phyloP scores from a whole-genome alignment of 495 filamentous ascomycete species.

The Paragyromitra xinjiangensis region DNA sequence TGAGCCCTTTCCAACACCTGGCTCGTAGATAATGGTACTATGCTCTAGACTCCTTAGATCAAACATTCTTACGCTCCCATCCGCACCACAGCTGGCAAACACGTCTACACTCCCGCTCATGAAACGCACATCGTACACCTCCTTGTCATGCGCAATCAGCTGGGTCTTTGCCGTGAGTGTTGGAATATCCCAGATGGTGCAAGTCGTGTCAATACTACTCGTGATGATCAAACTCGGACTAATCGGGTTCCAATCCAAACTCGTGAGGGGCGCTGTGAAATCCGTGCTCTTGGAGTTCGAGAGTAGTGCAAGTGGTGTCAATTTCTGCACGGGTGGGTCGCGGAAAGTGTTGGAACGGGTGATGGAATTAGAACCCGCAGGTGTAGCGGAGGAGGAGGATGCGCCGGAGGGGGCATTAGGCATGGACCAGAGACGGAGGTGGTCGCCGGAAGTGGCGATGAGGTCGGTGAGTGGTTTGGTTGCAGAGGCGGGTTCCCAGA shows the following conservation, averaged over 20 bases:
- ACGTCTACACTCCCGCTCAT: slow-evolving; percentile 96
- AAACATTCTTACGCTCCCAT: slow-evolving; percentile 99
- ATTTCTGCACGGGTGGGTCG: slow-evolving; percentile 77
- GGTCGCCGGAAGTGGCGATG: slow-evolving; percentile 94
- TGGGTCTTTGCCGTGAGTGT: slow-evolving; percentile 98
- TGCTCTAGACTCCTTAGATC: slow-evolving; percentile 96
- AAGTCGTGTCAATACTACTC: slow-evolving; percentile 97
- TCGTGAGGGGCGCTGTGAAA: slow-evolving; percentile 95
- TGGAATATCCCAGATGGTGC: slow-evolving; percentile 99
- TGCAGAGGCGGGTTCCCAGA: slow-evolving; percentile 98
- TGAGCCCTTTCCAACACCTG: slow-evolving; percentile 64
- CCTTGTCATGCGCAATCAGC: slow-evolving; percentile 97
- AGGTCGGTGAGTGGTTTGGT: slow-evolving; percentile 97
- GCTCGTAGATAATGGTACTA: slow-evolving; percentile 99
- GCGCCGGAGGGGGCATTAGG: slow-evolving; percentile 59
- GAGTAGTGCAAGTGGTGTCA: slow-evolving; percentile 90
- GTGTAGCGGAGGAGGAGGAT: slow-evolving; percentile 65
- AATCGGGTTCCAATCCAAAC: slow-evolving; percentile 96
- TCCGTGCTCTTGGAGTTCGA: slow-evolving; percentile 99
- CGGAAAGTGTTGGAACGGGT: slow-evolving; percentile 70
- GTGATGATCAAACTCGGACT: slow-evolving; percentile 97
- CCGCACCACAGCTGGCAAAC: slow-evolving; percentile 96
- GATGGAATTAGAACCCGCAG: slow-evolving; percentile 73
- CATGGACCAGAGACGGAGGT: slow-evolving; percentile 93
- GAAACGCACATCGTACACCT: slow-evolving; percentile 98